Conservation (phyloP, 441 rosid species). For the Mallotus repandus region DNA sequence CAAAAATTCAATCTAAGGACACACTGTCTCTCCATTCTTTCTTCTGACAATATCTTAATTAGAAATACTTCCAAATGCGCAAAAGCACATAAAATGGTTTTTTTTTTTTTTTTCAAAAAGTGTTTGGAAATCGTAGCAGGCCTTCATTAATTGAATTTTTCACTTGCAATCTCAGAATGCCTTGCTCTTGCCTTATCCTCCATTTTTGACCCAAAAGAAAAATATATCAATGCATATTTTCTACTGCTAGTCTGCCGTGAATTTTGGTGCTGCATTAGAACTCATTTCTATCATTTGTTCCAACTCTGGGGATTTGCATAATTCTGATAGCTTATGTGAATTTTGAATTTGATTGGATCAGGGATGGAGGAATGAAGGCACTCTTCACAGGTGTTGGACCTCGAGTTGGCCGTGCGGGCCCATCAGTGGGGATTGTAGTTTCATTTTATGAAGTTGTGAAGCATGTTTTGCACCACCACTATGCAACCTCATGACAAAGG, state of each 20-base stretch:
- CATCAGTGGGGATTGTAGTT: constrained; percentile 96
- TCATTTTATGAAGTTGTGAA: constrained; percentile 94
- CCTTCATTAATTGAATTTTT: background rate
- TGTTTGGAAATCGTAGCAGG: too few relatives aligned
- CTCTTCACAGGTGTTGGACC: constrained; percentile 90
- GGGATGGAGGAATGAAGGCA: constrained; percentile 84
- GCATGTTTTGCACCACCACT: constrained; percentile 52
- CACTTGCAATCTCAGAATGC: background rate
- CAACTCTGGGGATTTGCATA: background rate
- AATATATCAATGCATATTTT: too few relatives aligned
- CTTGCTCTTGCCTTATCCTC: background rate
- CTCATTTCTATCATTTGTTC: background rate
- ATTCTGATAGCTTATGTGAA: background rate
- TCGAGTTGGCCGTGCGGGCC: constrained; percentile 91
- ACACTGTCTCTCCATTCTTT: too few relatives aligned
- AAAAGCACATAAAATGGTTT: background rate
- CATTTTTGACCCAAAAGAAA: too few relatives aligned
- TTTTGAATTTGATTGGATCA: constrained; percentile 27
- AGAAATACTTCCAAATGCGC: background rate
- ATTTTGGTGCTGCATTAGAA: background rate
- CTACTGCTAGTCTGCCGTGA: too few relatives aligned
- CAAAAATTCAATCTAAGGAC: background rate
- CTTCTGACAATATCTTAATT: too few relatives aligned
- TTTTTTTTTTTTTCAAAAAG: too few relatives aligned
- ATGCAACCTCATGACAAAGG: constrained; percentile 27